Evolutionary conservation across 176 grass and related monocot genomes (phyloP), one percentile per base, ranked within the genome.

Genomic region (Carex kokanica): DNA sequence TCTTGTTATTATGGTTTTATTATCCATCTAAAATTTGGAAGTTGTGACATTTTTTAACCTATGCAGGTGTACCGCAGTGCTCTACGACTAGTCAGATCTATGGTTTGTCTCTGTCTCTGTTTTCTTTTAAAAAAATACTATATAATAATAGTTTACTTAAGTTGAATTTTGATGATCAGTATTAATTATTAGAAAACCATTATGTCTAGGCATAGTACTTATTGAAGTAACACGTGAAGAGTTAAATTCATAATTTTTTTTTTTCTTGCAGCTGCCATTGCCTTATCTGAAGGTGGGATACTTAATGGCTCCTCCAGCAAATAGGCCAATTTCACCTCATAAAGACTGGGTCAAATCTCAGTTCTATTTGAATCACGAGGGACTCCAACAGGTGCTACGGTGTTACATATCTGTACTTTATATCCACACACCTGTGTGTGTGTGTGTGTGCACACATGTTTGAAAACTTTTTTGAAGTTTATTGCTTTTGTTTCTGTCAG

Each of bases 41-140:
- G 23, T 84, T 59, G 23, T 77, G 47, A 55, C 73, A 77, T 56
- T 8, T 18, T 71, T 32, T 17, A 45, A 75, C 74, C 79, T 11
- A 90, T 99, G 54, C 91, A 99, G 97, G 93, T 99, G 21, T 99
- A 96, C 81, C 88, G 91, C 54, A 99, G 97, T 92, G 97, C 97
- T 84, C 81, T 99, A 77, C 83, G 89, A 81, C 80, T 99, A 81
- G 93, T 99, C 51, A 90, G 97, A 61, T 90, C 90, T 67, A 99
- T 99, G 93, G 97, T 99, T 83, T 60, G 85, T 83, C 84, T 80
- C 4, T 64, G 20, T 88, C 84, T 49, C 83, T 20, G 64, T 62
- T 32, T 47, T 10, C 9, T 49, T 11, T 0, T 2, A 49, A 49
- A 49, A 49, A 69, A 0, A 27, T 80, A 56, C 75, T 40, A 53